A percentile compares a stretch with the other conserved stretches of the same genome.
Evolutionary conservation across 345 rosid species (phyloP).

Genomic region (Chamaenerion angustifolium): DNA sequence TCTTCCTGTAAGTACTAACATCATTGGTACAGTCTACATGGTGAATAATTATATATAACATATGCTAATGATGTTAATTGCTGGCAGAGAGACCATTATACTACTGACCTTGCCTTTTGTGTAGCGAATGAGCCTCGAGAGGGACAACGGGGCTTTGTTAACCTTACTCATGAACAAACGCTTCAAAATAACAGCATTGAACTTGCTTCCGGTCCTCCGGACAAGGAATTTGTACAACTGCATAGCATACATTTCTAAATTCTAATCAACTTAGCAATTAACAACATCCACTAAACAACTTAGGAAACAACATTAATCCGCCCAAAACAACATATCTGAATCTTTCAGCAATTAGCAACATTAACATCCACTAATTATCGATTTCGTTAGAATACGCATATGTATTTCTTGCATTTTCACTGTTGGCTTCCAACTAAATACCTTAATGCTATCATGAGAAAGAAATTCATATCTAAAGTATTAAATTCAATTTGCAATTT

Average conservation of each 20-base stretch:
- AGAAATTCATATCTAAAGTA: no score
- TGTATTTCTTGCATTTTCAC: no score
- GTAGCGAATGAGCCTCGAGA: slow-evolving; percentile 37
- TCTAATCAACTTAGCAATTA: background rate
- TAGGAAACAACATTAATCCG: background rate
- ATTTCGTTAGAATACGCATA: no score
- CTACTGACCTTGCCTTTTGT: slow-evolving; percentile 44
- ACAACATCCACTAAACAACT: no score
- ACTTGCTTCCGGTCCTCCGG: slow-evolving; percentile 60
- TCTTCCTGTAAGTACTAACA: slow-evolving; percentile 27
- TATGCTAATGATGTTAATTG: no score
- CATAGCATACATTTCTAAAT: background rate
- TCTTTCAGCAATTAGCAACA: no score
- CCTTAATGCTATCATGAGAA: background rate
- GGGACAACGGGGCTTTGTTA: slow-evolving; percentile 54
- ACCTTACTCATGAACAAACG: slow-evolving; percentile 66
- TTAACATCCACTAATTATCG: no score
- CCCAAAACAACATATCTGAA: no score
- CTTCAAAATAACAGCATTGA: slow-evolving; percentile 63
- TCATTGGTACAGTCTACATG: background rate
- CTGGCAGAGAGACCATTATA: no score
- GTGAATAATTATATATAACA: no score
- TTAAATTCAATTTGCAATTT: no score
- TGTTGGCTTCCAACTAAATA: no score
- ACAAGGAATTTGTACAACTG: slow-evolving; percentile 61